These are phyloP conservation scores for Metschnikowia chrysomelidarum DNA, from an alignment of 805 yeast genomes.

Conservation along the genomic window DNA sequence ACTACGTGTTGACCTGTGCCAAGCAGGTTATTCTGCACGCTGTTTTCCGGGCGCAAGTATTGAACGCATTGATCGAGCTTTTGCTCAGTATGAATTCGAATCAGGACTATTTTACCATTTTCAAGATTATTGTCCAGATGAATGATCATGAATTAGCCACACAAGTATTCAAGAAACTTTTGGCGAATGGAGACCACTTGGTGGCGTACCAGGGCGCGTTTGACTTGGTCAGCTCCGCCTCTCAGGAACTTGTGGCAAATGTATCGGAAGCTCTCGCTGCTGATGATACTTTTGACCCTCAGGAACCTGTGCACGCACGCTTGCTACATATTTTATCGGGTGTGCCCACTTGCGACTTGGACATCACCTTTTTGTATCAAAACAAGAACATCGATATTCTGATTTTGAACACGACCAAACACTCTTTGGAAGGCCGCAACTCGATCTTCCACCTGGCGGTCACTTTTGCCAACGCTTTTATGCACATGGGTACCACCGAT, in stretches of 20 bases:
- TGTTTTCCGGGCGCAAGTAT: slow-evolving; percentile 18
- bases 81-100: slow-evolving; percentile 49
- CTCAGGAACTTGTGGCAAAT: slow-evolving; percentile 78
- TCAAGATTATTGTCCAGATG: slow-evolving; percentile 84
- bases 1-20: slow-evolving; percentile 73
- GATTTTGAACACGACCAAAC: slow-evolving; percentile 78
- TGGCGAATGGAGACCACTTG: slow-evolving; percentile 48
- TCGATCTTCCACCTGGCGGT: slow-evolving; percentile 96
- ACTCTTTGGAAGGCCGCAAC: slow-evolving; percentile 81
- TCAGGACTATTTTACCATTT: slow-evolving; percentile 80
- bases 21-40: slow-evolving; percentile 46
- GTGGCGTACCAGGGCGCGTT: slow-evolving; percentile 92
- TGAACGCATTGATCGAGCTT: slow-evolving; percentile 55
- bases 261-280: slow-evolving; percentile 42
- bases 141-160: slow-evolving; percentile 74
- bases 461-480: slow-evolving; percentile 88
- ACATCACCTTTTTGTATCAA: slow-evolving; percentile 80
- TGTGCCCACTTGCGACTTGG: slow-evolving; percentile 89
- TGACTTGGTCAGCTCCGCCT: slow-evolving; percentile 86
- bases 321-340: slow-evolving; percentile 78
- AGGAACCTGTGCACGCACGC: slow-evolving; percentile 33
- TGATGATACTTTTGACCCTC: slow-evolving; percentile 27
- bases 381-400: slow-evolving; percentile 85
- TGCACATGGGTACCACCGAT: slow-evolving; percentile 95
- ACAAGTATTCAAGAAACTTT: slow-evolving; percentile 60